phyloP scores from a whole-genome alignment of 495 filamentous ascomycete species.

The Neurospora sp. region DNA sequence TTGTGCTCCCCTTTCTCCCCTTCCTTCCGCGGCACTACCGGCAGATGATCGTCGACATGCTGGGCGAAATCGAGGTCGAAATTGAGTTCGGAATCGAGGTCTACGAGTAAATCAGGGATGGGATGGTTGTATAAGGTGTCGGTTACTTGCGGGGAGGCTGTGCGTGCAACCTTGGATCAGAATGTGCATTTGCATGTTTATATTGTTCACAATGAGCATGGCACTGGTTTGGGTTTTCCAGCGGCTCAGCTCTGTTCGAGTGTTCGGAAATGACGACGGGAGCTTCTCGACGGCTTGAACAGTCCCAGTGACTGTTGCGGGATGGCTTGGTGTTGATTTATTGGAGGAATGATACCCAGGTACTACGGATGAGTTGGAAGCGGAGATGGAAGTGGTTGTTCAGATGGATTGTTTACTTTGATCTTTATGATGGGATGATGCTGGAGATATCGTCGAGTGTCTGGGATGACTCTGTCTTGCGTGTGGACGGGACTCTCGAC shows the following conservation, averaged over 20 bases:
- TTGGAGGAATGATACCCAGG: not conserved
- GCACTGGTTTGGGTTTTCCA: constrained; percentile 25
- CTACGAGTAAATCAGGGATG: not conserved
- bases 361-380: not conserved
- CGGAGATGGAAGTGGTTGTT: not conserved
- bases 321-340: not conserved
- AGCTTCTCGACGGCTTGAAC: constrained; percentile 49
- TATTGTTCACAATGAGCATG: not conserved
- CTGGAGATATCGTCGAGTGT: not conserved
- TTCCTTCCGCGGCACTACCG: not conserved
- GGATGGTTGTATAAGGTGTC: not conserved
- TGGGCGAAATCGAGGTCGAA: not conserved
- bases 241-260: constrained; percentile 44
- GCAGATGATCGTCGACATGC: not conserved
- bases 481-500: not conserved
- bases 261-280: constrained; percentile 48
- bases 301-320: constrained; percentile 27
- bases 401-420: not conserved
- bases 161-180: not conserved
- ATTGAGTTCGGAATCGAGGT: not conserved
- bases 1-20: too few relatives aligned
- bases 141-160: not conserved
- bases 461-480: not conserved
- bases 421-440: not conserved
- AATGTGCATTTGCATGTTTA: not conserved